These are phyloP conservation scores for Tilletia horrida DNA, from an alignment of 1,284 basidiomycete species.

Conservation along the genomic window DNA sequence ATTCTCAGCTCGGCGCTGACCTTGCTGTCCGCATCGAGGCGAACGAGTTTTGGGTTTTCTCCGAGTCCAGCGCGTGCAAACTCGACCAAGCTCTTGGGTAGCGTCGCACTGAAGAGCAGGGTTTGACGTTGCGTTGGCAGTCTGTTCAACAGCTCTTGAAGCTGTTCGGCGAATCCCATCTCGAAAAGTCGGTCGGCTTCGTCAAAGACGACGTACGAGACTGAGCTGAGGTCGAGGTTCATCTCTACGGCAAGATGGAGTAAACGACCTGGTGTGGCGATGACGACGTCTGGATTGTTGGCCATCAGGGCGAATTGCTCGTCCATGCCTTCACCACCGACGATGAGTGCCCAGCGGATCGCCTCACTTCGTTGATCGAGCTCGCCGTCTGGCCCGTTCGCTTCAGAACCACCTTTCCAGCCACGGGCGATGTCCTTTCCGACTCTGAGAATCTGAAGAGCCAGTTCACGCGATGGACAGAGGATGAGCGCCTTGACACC, in stretches of 20 bases:
- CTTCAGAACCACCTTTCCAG: slow-evolving; percentile 58
- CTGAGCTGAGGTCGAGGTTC: slow-evolving; percentile 83
- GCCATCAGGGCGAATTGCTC: slow-evolving; percentile 96
- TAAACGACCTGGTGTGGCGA: slow-evolving; percentile 90
- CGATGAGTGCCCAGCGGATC: slow-evolving; percentile 87
- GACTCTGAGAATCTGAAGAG: slow-evolving; percentile 86
- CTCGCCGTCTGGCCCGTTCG: slow-evolving; percentile 46
- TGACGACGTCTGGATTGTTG: slow-evolving; percentile 69
- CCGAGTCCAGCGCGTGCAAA: slow-evolving; percentile 90
- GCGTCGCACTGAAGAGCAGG: slow-evolving; percentile 88
- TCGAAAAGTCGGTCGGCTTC: slow-evolving; percentile 97
- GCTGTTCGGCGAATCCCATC: slow-evolving; percentile 90
- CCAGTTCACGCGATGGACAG: slow-evolving; percentile 88
- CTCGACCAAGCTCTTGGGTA: slow-evolving; percentile 91
- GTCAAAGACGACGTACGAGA: slow-evolving; percentile 92
- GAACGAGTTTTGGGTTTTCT: slow-evolving; percentile 86
- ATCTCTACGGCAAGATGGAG: slow-evolving; percentile 95
- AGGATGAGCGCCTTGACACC: slow-evolving; percentile 85
- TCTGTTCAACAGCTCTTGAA: slow-evolving; percentile 84
- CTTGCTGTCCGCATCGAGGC: slow-evolving; percentile 91
- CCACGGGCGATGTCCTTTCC: slow-evolving; percentile 87
- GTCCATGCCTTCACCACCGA: slow-evolving; percentile 92
- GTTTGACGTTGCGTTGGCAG: slow-evolving; percentile 84
- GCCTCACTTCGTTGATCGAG: slow-evolving; percentile 57
- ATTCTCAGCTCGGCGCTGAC: slow-evolving; percentile 89